phyloP scores from a whole-genome alignment of 2,329 filamentous ascomycete genomes.

The Pseudodiploospora longispora region DNA sequence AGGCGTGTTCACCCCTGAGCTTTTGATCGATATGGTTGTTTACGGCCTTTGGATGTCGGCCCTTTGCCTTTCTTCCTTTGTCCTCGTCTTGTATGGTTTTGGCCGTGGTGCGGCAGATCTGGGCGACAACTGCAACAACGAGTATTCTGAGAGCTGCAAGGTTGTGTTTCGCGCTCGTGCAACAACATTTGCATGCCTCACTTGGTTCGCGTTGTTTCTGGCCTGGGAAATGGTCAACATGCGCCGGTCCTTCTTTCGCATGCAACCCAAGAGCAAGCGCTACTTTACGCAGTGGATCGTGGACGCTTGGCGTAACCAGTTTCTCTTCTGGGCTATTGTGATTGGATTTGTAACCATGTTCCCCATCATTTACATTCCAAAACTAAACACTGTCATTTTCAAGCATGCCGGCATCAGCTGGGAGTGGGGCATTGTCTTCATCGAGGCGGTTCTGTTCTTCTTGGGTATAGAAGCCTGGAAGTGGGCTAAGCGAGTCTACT shows the following conservation, averaged over 20 bases:
- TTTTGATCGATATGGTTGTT: constrained; percentile 57
- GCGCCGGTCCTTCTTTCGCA: constrained; percentile 63
- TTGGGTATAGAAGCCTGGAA: constrained; percentile 51
- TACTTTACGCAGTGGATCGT: constrained; percentile 58
- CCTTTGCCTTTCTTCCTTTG: constrained; percentile 46
- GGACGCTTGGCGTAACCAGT: constrained; percentile 62
- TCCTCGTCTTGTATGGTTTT: constrained; percentile 42
- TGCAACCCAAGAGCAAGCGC: constrained; percentile 54
- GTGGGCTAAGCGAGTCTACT: constrained; percentile 41
- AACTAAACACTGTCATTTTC: constrained; percentile 48
- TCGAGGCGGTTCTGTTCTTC: constrained; percentile 49
- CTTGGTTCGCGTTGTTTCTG: constrained; percentile 66
- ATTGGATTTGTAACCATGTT: constrained; percentile 38
- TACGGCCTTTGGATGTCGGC: constrained; percentile 61
- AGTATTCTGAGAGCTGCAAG: constrained; percentile 44
- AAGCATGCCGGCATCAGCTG: constrained; percentile 50
- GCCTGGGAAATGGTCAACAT: constrained; percentile 70
- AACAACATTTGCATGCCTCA: constrained; percentile 63
- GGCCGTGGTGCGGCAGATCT: constrained; percentile 43
- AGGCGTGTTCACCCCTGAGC: constrained; percentile 58
- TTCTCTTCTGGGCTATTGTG: constrained; percentile 55
- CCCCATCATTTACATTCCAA: constrained; percentile 48
- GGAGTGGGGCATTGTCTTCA: constrained; percentile 54
- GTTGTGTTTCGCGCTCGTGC: constrained; percentile 61
- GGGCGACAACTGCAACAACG: constrained; percentile 51